Base-by-base conservation (phyloP, 2,329 filamentous ascomycete genomes). In the Fusarium verticillioides region DNA sequence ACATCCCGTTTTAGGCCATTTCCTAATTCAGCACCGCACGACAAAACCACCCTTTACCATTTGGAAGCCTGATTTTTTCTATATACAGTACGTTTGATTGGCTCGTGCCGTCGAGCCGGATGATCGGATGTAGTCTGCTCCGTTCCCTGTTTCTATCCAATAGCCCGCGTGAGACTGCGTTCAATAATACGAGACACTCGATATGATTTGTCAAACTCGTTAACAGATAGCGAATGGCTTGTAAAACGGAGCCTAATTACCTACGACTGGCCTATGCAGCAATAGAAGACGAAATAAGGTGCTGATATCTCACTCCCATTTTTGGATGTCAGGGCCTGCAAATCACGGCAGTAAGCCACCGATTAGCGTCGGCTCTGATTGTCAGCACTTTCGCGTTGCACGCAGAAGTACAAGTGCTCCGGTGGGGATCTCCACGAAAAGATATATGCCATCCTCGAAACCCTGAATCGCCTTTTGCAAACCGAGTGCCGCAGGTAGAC, bases 31-130 rank as follows among this genome's bases (percentile, higher is more conserved):
- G 30, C n/a, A 4, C 9, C 2, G 7, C 16, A 36, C 15, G 7
- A 15, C 5, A 36, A 4, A 9, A 15, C 1, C 4, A 19, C 21
- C 0, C n/a, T 15, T 2, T 26, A 1, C 32, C 23, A 53, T 3
- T 28, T 21, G 9, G 13, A 4, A 53, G 23, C 18, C 23, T 15
- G 18, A 0, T 37, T 21, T 52, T 8, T 2, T 3, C 5, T 16
- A 15, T 6, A 2, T n/a, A 15, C 6, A 37, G 4, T 7, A 16
- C 19, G 5, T 3, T 21, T 28, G 5, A 37, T 28, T n/a, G 34
- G 13, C 7, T 21, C 18, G 4, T 18, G 9, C 16, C 12, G 5
- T 32, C 47, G 6, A n/a, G 4, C 5, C 7, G 15, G 47, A 23
- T 7, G 28, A 32, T 32, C 46, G 28, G 46, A 49, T 2, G 9